Conservation (phyloP, 2,329 filamentous ascomycete species). For the Neopestalotiopsis rosae region DNA sequence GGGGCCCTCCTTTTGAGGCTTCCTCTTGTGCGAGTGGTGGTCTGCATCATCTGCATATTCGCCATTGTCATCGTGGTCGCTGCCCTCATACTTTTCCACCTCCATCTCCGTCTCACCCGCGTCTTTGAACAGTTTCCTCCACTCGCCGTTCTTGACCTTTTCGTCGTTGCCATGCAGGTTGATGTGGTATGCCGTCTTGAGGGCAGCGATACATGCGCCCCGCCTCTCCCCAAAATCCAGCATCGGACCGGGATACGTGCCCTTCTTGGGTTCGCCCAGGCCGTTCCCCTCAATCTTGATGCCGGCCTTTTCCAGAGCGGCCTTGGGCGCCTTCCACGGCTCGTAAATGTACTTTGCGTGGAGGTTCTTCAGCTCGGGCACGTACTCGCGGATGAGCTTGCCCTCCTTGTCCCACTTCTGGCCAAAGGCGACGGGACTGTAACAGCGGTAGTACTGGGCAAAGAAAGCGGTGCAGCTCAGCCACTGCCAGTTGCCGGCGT, state of each 20-base stretch:
- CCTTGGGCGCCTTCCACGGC: conserved; percentile 74
- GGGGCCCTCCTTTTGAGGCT: conserved; percentile 30
- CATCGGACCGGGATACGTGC: conserved; percentile 75
- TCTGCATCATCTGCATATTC: conserved; percentile 34
- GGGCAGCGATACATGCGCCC: conserved; percentile 65
- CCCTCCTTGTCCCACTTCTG: conserved; percentile 79
- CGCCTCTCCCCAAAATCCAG: conserved; percentile 74
- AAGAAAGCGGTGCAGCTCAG: conserved; percentile 78
- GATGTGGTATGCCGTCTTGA: conserved; percentile 74
- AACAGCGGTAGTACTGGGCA: conserved; percentile 73
- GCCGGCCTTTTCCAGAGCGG: conserved; percentile 71
- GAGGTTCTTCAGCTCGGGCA: conserved; percentile 68
- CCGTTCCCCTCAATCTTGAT: conserved; percentile 61
- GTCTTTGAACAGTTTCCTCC: conserved; percentile 52
- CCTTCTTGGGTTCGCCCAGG: conserved; percentile 45
- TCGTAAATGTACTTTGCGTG: conserved; percentile 78
- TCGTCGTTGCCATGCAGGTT: conserved; percentile 68
- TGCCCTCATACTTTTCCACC: conserved; percentile 35
- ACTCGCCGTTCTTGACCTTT: conserved; percentile 65
- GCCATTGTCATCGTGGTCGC: conserved; percentile 39
- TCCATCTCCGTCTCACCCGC: conserved; percentile 46
- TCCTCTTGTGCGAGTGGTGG: conserved; percentile 23
- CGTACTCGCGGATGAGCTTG: conserved; percentile 65
- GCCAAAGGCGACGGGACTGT: conserved; percentile 73
- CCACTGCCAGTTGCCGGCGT: conserved; percentile 82